These are phyloP conservation scores for Candida argentea DNA, from an alignment of 805 yeast species.

Conservation along the genomic window DNA sequence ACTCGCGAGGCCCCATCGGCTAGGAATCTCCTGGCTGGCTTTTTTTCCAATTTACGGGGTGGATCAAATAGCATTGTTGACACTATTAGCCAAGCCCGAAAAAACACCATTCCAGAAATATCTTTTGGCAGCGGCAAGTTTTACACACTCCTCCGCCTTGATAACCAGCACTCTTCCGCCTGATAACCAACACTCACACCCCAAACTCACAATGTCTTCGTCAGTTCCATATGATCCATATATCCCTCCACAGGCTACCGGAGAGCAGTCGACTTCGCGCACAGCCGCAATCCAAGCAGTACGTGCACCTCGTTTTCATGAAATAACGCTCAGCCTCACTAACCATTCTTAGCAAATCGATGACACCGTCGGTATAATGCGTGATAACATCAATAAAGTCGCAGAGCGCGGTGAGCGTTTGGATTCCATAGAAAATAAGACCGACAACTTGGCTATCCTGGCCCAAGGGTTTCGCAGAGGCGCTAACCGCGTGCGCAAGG, in stretches of 20 bases:
- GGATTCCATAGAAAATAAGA: conserved; percentile 85
- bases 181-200: too few relatives aligned
- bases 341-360: conserved; percentile 55
- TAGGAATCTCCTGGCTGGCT: too few relatives aligned
- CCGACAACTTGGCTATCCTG: conserved; percentile 82
- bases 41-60: too few relatives aligned
- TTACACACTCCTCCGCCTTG: too few relatives aligned
- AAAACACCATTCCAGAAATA: too few relatives aligned
- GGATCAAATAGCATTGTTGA: too few relatives aligned
- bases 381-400: conserved; percentile 92
- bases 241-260: conserved; percentile 52
- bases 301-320: conserved; percentile 19
- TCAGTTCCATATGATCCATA: conserved; percentile 82
- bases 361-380: conserved; percentile 95
- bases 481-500: conserved; percentile 94
- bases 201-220: conserved; percentile 69
- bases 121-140: too few relatives aligned
- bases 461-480: conserved; percentile 95
- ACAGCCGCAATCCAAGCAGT: conserved; percentile 81
- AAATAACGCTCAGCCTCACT: neutral
- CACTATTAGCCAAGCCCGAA: too few relatives aligned
- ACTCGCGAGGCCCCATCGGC: too few relatives aligned
- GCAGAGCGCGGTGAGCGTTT: conserved; percentile 92
- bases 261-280: conserved; percentile 43
- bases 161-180: too few relatives aligned